These are phyloP conservation scores for Pneumocystis canis DNA, from an alignment of 1,139 yeast genomes.

Conservation along the genomic window DNA sequence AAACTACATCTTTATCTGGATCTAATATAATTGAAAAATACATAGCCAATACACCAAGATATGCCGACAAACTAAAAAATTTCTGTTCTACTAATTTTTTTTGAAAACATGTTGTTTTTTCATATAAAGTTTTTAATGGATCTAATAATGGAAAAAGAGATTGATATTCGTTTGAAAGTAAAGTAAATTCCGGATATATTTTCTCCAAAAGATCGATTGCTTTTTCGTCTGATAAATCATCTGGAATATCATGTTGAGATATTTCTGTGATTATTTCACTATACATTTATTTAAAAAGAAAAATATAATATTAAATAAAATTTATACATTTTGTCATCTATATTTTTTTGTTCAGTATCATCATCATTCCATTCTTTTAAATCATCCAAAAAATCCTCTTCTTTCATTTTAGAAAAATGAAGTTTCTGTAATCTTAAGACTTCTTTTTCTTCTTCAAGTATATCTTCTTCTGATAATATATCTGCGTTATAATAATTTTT, in stretches of 20 bases:
- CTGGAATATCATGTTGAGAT: constrained; percentile 12
- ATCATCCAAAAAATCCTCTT: constrained; percentile 21
- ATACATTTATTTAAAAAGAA: background rate
- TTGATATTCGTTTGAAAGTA: constrained; percentile 46
- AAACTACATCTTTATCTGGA: constrained; percentile 52
- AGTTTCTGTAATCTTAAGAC: constrained; percentile 77
- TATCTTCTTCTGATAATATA: constrained; percentile 42
- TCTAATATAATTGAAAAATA: constrained; percentile 61
- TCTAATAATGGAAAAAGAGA: constrained; percentile 33
- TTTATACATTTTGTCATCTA: background rate
- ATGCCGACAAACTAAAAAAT: constrained; percentile 56
- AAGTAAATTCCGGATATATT: constrained; percentile 74
- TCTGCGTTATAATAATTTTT: constrained; percentile 75
- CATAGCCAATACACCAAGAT: constrained; percentile 56
- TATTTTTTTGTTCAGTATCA: constrained; percentile 11
- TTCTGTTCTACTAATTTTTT: constrained; percentile 23
- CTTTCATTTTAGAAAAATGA: constrained; percentile 56
- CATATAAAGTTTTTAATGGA: constrained; percentile 27
- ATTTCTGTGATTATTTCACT: constrained; percentile 10
- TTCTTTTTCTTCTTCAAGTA: constrained; percentile 42
- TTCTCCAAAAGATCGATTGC: constrained; percentile 37
- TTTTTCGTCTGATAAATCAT: constrained; percentile 21
- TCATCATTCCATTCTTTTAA: constrained; percentile 21
- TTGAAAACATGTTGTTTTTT: constrained; percentile 5
- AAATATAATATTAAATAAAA: background rate